These are phyloP conservation scores for Aegle marmelos DNA, from an alignment of 345 rosid genomes.

Conservation along the genomic window DNA sequence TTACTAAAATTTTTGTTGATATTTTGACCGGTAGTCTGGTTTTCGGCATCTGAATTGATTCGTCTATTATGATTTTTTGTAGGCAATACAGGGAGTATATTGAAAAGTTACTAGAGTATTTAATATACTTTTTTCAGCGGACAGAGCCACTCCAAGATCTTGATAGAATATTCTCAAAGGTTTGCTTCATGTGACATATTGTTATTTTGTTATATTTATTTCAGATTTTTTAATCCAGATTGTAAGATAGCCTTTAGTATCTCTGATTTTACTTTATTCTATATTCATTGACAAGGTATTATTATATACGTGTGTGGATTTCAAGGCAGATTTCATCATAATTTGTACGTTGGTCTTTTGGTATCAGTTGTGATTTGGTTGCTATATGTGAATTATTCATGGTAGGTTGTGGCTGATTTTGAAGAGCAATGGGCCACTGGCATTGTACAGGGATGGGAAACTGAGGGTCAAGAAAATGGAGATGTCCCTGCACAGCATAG, in stretches of 20 bases:
- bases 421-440: slow-evolving; percentile 70
- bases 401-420: slow-evolving; percentile 70
- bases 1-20: neutral
- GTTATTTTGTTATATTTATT: slow-evolving; percentile 1
- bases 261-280: neutral
- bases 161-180: slow-evolving; percentile 80
- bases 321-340: neutral
- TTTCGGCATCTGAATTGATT: slow-evolving; percentile 13
- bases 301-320: neutral
- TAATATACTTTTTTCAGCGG: slow-evolving; percentile 73
- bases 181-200: slow-evolving; percentile 15
- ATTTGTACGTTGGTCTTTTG: neutral
- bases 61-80: slow-evolving; percentile 17
- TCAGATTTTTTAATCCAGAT: neutral
- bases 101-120: slow-evolving; percentile 75
- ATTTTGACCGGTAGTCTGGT: neutral
- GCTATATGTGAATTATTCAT: slow-evolving; percentile 12
- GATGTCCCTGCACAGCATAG: slow-evolving; percentile 36
- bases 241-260: neutral
- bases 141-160: slow-evolving; percentile 96
- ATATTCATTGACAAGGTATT: neutral
- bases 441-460: slow-evolving; percentile 63
- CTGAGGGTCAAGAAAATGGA: slow-evolving; percentile 55
- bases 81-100: slow-evolving; percentile 82
- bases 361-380: neutral